These are phyloP conservation scores for Alternaria conjuncta DNA, from an alignment of 2,329 filamentous ascomycete genomes.

Conservation along the genomic window DNA sequence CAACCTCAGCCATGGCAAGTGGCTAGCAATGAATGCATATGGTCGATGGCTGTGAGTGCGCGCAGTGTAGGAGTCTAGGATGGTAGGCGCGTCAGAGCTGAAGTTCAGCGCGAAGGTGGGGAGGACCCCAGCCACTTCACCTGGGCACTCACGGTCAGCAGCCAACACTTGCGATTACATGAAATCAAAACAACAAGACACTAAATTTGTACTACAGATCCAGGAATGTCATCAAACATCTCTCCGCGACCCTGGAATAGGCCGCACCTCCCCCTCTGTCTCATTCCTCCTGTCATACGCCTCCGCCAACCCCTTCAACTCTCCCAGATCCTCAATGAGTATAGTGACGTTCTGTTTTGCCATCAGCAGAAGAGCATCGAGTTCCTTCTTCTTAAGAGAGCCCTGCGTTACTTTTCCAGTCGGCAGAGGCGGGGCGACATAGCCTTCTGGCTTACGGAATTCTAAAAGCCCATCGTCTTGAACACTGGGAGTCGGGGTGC, in stretches of 20 bases:
- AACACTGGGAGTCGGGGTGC: neutral
- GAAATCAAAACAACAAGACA: neutral
- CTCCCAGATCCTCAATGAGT: conserved; percentile 26
- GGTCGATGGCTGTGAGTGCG: neutral
- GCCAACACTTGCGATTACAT: no score
- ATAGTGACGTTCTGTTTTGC: conserved; percentile 25
- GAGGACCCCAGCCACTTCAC: neutral
- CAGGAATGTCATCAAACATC: neutral
- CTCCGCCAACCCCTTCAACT: conserved; percentile 19
- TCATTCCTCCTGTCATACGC: conserved; percentile 1
- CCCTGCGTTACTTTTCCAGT: neutral
- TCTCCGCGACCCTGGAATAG: neutral
- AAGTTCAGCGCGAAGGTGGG: neutral
- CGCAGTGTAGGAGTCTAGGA: neutral
- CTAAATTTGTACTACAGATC: neutral
- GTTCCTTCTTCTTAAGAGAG: conserved; percentile 11
- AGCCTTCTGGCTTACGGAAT: neutral
- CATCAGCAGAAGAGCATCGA: conserved; percentile 16
- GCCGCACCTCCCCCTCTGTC: neutral
- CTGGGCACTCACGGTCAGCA: no score
- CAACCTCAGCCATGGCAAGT: neutral
- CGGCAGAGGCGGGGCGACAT: neutral
- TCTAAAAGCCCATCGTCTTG: neutral
- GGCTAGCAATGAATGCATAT: neutral
- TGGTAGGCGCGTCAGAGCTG: neutral